Evolutionary conservation across 345 rosid genomes (phyloP), one percentile per base, ranked within the genome.

Genomic region (Corchorus capsularis): DNA sequence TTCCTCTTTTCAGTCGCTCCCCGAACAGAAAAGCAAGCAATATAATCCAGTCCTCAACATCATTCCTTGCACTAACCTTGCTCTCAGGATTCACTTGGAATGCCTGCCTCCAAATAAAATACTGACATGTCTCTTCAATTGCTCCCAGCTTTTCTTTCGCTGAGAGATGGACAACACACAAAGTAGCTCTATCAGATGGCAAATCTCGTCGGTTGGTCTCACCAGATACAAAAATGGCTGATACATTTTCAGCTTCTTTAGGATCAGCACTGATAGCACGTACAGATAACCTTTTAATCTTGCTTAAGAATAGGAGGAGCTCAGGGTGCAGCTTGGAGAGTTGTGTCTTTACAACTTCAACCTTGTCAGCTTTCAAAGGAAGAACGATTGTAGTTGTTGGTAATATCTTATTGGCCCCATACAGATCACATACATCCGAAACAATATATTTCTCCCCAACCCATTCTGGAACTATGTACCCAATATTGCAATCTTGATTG

Each of bases 391-490:
- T 43, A 11, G 71, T 79, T 1, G 66, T 45, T 10, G 75, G 72
- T 54, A 75, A 55, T 8, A 46, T 12, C 14, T 15, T 53, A 7
- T 22, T 3, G 5, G 53, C 41, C 10, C 72, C 73, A 69, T 79
- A 79, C 4, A 75, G 7, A 9, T 45, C 45, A 35, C 15, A 63
- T 55, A 71, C 67, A 69, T 19, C 53, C 43, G 9, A 69, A 54
- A 54, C 4, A 1, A 43, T 56, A 12, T 32, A 13, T 39, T 8
- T 15, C 39, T 12, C 11, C 69, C 20, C 64, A 15, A 79, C 54
- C 78, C 74, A 74, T 73, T 41, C 63, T 6, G 75, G 81, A 67
- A 68, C 81, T 66, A 79, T 79, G 34, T 79, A 79, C 12, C 82
- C 69, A 20, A 75, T 45, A 15, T 53, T 67, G 49, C 68, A 75